A percentile compares a stretch with the other conserved stretches of the same genome.
These are phyloP conservation scores for Trichoderma sp. DNA, from an alignment of 2,329 filamentous ascomycete genomes.

Conservation along the genomic window DNA sequence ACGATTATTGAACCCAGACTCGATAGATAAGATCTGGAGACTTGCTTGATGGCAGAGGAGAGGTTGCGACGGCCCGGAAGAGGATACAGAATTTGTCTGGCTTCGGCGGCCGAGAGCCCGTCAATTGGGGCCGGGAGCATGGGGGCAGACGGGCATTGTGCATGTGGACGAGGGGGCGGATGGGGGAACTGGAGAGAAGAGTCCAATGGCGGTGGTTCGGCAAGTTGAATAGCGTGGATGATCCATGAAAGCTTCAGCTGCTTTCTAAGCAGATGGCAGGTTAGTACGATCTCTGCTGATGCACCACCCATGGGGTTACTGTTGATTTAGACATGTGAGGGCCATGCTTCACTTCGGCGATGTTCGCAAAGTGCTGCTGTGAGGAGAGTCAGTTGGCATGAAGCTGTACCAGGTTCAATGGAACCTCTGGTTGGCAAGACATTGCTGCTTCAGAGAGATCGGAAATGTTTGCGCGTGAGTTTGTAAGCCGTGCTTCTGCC, in stretches of 20 bases:
- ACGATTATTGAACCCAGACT: neutral
- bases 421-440: neutral
- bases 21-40: neutral
- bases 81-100: neutral
- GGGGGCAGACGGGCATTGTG: neutral
- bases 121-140: neutral
- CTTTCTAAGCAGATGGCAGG: neutral
- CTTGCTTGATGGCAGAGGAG: no score
- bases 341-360: neutral
- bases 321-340: neutral
- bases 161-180: neutral
- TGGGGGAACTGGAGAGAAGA: neutral
- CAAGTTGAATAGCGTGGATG: constrained; percentile 8
- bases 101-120: constrained; percentile 15
- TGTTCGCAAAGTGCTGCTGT: neutral
- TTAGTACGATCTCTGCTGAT: neutral
- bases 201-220: neutral
- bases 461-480: neutral
- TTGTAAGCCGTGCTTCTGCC: neutral
- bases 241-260: neutral
- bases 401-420: neutral
- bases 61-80: constrained; percentile 5
- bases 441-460: neutral
- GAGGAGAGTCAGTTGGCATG: neutral
- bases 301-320: neutral